Evolutionary conservation across 257 asterid species (phyloP).

Genomic region (Nyctanthes arbortristis): DNA sequence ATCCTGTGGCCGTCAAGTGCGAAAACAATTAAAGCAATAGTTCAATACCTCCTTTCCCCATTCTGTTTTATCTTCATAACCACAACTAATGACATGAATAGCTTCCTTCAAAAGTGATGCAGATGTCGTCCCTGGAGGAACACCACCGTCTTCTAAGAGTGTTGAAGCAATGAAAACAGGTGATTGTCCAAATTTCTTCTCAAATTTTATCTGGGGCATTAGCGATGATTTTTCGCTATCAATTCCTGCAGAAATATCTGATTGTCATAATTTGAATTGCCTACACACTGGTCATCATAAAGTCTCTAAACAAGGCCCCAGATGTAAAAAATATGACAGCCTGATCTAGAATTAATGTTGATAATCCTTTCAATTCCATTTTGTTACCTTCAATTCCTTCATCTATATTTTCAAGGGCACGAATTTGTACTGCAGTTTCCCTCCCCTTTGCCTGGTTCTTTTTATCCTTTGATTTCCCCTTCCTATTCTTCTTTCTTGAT

Average conservation of each 20-base stretch:
- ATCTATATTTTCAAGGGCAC: constrained; percentile 62
- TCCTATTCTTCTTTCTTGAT: constrained; percentile 44
- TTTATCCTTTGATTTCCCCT: constrained; percentile 38
- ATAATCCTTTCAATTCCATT: not conserved
- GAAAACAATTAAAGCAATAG: not conserved
- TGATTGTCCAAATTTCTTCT: constrained; percentile 69
- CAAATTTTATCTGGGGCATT: constrained; percentile 60
- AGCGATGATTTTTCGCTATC: constrained; percentile 49
- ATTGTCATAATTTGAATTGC: not conserved
- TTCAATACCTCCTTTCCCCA: constrained; percentile 75
- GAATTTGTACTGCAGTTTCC: constrained; percentile 54
- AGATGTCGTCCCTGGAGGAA: constrained; percentile 55
- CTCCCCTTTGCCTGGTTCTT: constrained; percentile 44
- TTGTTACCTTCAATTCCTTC: constrained; percentile 65
- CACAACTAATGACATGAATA: constrained; percentile 66
- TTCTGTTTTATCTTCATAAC: constrained; percentile 72
- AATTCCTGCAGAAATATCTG: constrained; percentile 37
- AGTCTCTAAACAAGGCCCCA: not conserved
- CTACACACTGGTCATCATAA: not conserved
- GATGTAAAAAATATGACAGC: not conserved
- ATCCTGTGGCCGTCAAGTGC: not conserved
- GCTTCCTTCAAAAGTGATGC: constrained; percentile 69
- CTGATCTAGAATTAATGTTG: not conserved
- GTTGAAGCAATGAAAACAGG: constrained; percentile 63
- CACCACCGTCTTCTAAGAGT: constrained; percentile 63